These are phyloP conservation scores for Coemansia sp. DNA, from an alignment of 192 early-diverging fungal species.

Conservation along the genomic window DNA sequence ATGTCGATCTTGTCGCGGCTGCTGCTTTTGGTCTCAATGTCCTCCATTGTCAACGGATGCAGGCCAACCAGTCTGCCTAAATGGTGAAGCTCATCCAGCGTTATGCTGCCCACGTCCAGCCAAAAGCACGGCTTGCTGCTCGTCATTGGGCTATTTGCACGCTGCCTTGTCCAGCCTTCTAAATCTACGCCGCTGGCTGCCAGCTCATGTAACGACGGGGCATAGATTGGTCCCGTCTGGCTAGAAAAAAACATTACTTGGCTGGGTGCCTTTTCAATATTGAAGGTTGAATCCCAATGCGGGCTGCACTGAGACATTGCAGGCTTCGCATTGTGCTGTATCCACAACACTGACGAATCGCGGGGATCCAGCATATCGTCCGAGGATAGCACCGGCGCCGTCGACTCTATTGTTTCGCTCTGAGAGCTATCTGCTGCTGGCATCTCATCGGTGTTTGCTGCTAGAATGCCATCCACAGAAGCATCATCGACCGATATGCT, in stretches of 20 bases:
- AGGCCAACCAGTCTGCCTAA: constrained; percentile 65
- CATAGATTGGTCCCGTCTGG: constrained; percentile 20
- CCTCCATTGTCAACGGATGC: constrained; percentile 81
- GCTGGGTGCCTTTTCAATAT: not conserved
- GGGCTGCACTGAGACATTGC: not conserved
- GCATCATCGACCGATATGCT: too few relatives aligned
- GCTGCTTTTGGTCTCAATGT: constrained; percentile 76
- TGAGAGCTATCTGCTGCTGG: constrained; percentile 2
- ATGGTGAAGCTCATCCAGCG: constrained; percentile 56
- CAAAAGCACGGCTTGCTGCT: constrained; percentile 56
- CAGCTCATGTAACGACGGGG: constrained; percentile 16
- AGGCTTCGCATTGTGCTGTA: constrained; percentile 13
- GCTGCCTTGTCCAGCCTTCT: not conserved
- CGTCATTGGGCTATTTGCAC: not conserved
- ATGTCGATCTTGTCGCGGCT: constrained; percentile 90
- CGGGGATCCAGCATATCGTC: not conserved
- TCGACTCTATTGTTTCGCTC: not conserved
- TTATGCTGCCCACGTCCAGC: constrained; percentile 64
- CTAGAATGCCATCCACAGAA: not conserved
- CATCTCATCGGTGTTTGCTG: not conserved
- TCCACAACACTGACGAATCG: constrained; percentile 46
- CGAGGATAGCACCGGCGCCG: not conserved
- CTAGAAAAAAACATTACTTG: constrained; percentile 37
- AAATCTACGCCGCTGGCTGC: constrained; percentile 11
- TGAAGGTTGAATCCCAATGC: not conserved